Conservation (phyloP, 23 red algal genomes). For the Cyanidioschyzon merolae region DNA sequence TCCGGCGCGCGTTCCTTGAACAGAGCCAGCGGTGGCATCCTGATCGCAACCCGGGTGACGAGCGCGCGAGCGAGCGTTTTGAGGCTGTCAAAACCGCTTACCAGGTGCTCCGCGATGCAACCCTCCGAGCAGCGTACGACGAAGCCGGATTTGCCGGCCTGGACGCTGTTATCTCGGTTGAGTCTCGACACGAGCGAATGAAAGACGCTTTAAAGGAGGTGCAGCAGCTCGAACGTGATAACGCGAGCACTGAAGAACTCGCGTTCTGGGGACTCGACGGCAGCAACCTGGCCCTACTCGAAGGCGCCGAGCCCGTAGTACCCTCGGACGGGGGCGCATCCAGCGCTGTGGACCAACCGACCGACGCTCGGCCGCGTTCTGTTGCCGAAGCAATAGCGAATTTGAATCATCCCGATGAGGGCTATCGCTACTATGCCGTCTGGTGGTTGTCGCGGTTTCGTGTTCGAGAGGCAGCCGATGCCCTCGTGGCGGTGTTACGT, state of each 20-base stretch:
- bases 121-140: slow-evolving; percentile 63
- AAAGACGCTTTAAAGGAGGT: not conserved
- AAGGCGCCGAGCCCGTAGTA: not conserved
- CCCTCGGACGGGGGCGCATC: not conserved
- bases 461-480: slow-evolving; percentile 41
- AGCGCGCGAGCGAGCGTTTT: not conserved
- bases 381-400: slow-evolving; percentile 77
- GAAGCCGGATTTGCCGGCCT: slow-evolving; percentile 45
- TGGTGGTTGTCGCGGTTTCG: slow-evolving; percentile 95
- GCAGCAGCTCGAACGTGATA: not conserved
- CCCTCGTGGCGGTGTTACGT: slow-evolving; percentile 52
- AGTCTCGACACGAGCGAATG: slow-evolving; percentile 21
- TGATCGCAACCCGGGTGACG: not conserved
- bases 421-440: slow-evolving; percentile 65
- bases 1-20: not conserved
- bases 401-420: slow-evolving; percentile 48
- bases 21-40: slow-evolving; percentile 2
- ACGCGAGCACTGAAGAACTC: slow-evolving; percentile 19
- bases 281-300: slow-evolving; percentile 36
- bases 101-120: slow-evolving; percentile 43
- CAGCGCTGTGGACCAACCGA: slow-evolving; percentile 6
- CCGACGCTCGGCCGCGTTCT: slow-evolving; percentile 73
- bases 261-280: slow-evolving; percentile 44
- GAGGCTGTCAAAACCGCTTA: slow-evolving; percentile 18
- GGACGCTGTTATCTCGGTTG: slow-evolving; percentile 35